Evolutionary conservation across 495 filamentous ascomycete genomes (phyloP).

Genomic region (Penicillium diatomitis): DNA sequence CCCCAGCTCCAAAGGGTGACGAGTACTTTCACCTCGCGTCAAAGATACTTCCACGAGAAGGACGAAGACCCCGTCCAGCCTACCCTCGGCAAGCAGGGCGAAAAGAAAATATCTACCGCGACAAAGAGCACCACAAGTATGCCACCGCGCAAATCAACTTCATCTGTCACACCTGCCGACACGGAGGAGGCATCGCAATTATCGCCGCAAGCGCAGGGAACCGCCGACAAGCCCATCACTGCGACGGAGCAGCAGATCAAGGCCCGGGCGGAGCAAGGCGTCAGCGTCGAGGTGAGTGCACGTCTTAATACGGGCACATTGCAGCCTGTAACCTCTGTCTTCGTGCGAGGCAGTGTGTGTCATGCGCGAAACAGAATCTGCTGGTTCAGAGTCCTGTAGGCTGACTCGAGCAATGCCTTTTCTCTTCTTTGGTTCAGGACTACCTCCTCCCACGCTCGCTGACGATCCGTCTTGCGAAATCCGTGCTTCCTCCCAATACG

Average conservation of each 20-base stretch:
- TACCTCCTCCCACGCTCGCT: slow-evolving; percentile 89
- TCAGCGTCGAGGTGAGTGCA: slow-evolving; percentile 33
- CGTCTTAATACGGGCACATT: no score
- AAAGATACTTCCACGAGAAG: not conserved
- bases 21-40: not conserved
- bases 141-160: slow-evolving; percentile 31
- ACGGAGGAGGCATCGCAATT: slow-evolving; percentile 12
- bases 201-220: slow-evolving; percentile 10
- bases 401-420: not conserved
- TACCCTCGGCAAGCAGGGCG: not conserved
- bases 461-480: slow-evolving; percentile 85
- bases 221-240: slow-evolving; percentile 22
- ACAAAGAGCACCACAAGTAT: slow-evolving; percentile 7
- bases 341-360: no score
- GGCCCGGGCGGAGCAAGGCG: slow-evolving; percentile 33
- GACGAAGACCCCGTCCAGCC: not conserved
- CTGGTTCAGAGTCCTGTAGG: not conserved
- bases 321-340: no score
- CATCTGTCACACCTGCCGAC: slow-evolving; percentile 23
- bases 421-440: slow-evolving; percentile 51
- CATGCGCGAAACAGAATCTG: not conserved
- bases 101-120: no score
- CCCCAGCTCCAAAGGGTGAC: not conserved
- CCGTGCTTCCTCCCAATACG: slow-evolving; percentile 92
- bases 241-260: slow-evolving; percentile 41